A percentile compares a stretch with the other conserved stretches of the same genome.
Evolutionary conservation across 2,329 filamentous ascomycete genomes (phyloP).

Genomic region (Blumeria graminis): DNA sequence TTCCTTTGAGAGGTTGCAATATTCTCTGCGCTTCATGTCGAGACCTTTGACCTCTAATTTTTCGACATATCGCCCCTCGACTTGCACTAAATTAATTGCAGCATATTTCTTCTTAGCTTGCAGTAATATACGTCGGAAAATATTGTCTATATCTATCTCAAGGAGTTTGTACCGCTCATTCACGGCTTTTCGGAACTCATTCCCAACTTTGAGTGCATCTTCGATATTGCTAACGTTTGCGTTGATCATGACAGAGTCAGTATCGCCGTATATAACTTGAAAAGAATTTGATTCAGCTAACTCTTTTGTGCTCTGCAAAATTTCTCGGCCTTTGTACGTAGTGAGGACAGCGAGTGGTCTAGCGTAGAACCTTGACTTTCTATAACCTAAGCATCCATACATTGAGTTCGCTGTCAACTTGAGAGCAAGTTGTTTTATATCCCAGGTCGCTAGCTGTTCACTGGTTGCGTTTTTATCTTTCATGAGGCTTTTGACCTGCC

Average conservation of each 20-base stretch:
- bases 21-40: slow-evolving; percentile 94
- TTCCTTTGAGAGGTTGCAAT: slow-evolving; percentile 86
- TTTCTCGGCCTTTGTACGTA: slow-evolving; percentile 92
- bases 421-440: slow-evolving; percentile 89
- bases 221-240: slow-evolving; percentile 86
- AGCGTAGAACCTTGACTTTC: slow-evolving; percentile 91
- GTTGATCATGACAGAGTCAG: slow-evolving; percentile 99
- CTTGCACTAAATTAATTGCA: slow-evolving; percentile 76
- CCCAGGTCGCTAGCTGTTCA: slow-evolving; percentile 82
- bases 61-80: slow-evolving; percentile 73
- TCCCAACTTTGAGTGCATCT: slow-evolving; percentile 73
- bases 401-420: slow-evolving; percentile 98
- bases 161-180: slow-evolving; percentile 81
- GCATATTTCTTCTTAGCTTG: slow-evolving; percentile 99
- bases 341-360: slow-evolving; percentile 85
- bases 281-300: slow-evolving; percentile 77
- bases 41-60: slow-evolving; percentile 96
- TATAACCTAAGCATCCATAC: slow-evolving; percentile 96
- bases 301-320: slow-evolving; percentile 85
- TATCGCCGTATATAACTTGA: slow-evolving; percentile 95
- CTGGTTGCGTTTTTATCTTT: slow-evolving; percentile 70
- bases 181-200: slow-evolving; percentile 84
- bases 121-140: slow-evolving; percentile 77
- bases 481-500: slow-evolving; percentile 91
- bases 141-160: slow-evolving; percentile 95